These are phyloP conservation scores for Kurtzmaniella quercitrusa DNA, from an alignment of 1,139 yeast species.

Conservation along the genomic window DNA sequence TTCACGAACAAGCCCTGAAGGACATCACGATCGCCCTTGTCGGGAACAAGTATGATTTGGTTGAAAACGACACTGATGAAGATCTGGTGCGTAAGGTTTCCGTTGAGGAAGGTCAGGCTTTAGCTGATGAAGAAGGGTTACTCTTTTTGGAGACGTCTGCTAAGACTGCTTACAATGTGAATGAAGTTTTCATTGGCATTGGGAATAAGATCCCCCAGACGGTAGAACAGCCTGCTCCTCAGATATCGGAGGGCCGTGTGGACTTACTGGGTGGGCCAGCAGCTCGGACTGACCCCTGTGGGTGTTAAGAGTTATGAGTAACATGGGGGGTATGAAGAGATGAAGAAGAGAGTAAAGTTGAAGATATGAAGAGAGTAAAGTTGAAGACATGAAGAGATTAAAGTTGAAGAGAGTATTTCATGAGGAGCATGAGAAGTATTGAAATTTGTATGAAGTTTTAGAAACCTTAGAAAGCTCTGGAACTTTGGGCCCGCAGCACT, in stretches of 20 bases:
- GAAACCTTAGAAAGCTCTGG: too few relatives aligned
- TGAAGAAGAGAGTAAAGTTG: too few relatives aligned
- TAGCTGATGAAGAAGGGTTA: constrained; percentile 70
- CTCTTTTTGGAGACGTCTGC: constrained; percentile 93
- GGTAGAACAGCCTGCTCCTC: constrained; percentile 8
- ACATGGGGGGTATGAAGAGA: too few relatives aligned
- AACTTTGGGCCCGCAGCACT: too few relatives aligned
- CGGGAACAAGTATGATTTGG: constrained; percentile 87
- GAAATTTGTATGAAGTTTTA: too few relatives aligned
- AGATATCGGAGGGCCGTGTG: constrained; percentile 28
- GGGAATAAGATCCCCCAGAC: constrained; percentile 75
- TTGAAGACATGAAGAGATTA: too few relatives aligned
- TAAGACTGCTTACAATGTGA: constrained; percentile 80
- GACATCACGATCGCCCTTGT: constrained; percentile 90
- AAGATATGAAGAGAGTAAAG: too few relatives aligned
- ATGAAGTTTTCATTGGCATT: constrained; percentile 74
- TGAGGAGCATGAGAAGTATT: too few relatives aligned
- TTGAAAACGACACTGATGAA: constrained; percentile 24
- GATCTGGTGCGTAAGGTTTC: constrained; percentile 68
- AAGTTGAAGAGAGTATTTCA: too few relatives aligned
- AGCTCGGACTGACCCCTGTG: neutral
- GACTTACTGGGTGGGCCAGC: constrained; percentile 11
- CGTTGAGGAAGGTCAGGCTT: constrained; percentile 74
- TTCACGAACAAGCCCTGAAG: constrained; percentile 91
- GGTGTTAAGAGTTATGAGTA: constrained; percentile 1